phyloP scores from a whole-genome alignment of 225 moss, liverwort and hornwort genomes.

The Antitrichia curtipendula region DNA sequence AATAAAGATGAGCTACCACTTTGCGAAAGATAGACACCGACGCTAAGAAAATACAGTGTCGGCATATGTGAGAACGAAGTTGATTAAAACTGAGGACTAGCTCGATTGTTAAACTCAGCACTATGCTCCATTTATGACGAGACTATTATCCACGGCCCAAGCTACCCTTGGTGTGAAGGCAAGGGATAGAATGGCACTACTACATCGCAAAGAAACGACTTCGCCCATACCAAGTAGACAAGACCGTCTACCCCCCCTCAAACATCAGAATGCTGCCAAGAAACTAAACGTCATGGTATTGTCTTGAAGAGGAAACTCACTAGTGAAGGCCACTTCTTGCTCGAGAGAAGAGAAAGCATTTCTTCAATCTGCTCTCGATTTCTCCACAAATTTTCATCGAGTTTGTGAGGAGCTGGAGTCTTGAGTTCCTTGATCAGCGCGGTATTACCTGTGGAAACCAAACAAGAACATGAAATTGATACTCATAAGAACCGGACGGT shows the following conservation, averaged over 20 bases:
- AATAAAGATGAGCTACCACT: background rate
- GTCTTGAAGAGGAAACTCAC: constrained; percentile 30
- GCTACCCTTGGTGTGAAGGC: background rate
- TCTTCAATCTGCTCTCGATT: constrained; percentile 94
- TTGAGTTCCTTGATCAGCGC: constrained; percentile 31
- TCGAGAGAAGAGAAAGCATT: constrained; percentile 37
- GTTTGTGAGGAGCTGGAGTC: constrained; percentile 60
- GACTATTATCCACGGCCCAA: background rate
- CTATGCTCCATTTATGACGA: background rate
- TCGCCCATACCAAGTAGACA: background rate
- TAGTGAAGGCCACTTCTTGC: constrained; percentile 51
- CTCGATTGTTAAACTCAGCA: background rate
- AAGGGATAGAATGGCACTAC: background rate
- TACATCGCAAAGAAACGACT: background rate
- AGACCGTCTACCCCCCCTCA: background rate
- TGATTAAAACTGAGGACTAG: background rate
- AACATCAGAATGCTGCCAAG: background rate
- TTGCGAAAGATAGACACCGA: background rate
- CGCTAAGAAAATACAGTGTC: background rate
- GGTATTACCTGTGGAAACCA: constrained; percentile 26
- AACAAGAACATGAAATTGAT: background rate
- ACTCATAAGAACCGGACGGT: background rate
- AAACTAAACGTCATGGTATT: background rate
- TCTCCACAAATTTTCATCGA: constrained; percentile 92
- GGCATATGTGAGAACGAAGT: background rate